Conservation (phyloP, 176 grass and related monocot species). For the Themeda triandra region DNA sequence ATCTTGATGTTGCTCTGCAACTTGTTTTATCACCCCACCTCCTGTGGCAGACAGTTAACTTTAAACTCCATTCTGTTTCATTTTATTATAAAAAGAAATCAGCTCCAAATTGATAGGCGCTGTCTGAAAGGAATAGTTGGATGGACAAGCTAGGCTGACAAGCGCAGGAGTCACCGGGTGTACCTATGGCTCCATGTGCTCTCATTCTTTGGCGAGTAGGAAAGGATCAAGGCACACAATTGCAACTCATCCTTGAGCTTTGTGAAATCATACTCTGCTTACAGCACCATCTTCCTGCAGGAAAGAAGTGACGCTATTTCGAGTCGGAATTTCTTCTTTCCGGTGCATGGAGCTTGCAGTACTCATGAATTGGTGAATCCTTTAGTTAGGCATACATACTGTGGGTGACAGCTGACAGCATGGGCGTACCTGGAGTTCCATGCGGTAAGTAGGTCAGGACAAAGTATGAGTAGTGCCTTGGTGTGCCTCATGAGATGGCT, state of each 20-base stretch:
- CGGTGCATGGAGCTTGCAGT: not conserved
- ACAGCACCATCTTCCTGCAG: constrained; percentile 61
- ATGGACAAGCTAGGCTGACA: not conserved
- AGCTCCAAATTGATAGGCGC: not conserved
- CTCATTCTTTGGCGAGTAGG: constrained; percentile 65
- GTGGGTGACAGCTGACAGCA: not conserved
- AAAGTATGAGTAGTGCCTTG: constrained; percentile 71
- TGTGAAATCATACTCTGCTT: constrained; percentile 19
- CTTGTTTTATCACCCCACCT: constrained; percentile 84
- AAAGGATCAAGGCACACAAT: constrained; percentile 57
- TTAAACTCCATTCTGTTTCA: not conserved
- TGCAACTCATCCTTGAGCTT: constrained; percentile 57
- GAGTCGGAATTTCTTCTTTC: not conserved
- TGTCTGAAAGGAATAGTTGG: not conserved
- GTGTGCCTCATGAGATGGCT: constrained; percentile 50
- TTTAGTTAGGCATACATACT: not conserved
- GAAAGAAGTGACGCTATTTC: not conserved
- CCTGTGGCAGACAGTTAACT: constrained; percentile 40
- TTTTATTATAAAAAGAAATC: not conserved
- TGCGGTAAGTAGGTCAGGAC: constrained; percentile 55
- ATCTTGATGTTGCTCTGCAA: constrained; percentile 48
- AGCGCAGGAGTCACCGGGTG: not conserved
- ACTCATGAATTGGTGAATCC: not conserved
- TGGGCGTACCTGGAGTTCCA: constrained; percentile 72
- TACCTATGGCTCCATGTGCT: constrained; percentile 70